Base-by-base conservation (phyloP, 1,284 basidiomycete genomes). In the Ganoderma boninense region DNA sequence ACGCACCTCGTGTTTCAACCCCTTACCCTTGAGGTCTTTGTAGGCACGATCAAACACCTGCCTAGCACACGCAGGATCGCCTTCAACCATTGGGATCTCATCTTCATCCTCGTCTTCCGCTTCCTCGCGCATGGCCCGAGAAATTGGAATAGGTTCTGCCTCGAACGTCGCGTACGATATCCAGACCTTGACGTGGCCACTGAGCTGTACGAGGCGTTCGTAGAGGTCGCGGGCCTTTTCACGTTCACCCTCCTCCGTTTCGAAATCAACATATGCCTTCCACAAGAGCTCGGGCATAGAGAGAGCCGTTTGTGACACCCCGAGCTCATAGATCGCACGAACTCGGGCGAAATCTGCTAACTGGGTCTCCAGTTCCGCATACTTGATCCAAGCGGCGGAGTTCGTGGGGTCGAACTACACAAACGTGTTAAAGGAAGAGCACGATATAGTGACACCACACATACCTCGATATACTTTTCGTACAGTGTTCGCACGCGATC, bases 201-300 rank as follows among this genome's bases (percentile, higher is more conserved):
- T 98, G 67, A 95, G 87, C 60, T 89, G 85, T 64, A 98, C 86
- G 23, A 99, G 87, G 35, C 97, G 89, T 83, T 99, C 97, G 81
- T 98, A 99, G 66, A 99, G 81, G n/a, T 87, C 86, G 40, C 97
- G 87, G 1, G 95, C 94, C 44, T 90, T 88, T 73, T 95, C 95
- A 69, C 96, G 90, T 78, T 99, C 96, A 73, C 96, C 94, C 81
- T 98, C 96, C 74, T 97, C 96, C 75, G 96, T 93, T 82, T 97
- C 96, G 76, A 97, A 96, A 83, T 99, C 97, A 83, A 99, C 96
- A 82, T 97, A 99, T 4, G 96, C 95, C 80, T 97, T 97, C 96
- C 96, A 97, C n/a, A 98, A 87, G 14, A 98, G 87, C 81, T 99
- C 98, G 2, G 98, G 98, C 96, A 99, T 99, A 69, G 98, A 97